A percentile compares a stretch with the other conserved stretches of the same genome.
Conservation (phyloP, 805 yeast species). For the Kodamaea jinghongensis region DNA sequence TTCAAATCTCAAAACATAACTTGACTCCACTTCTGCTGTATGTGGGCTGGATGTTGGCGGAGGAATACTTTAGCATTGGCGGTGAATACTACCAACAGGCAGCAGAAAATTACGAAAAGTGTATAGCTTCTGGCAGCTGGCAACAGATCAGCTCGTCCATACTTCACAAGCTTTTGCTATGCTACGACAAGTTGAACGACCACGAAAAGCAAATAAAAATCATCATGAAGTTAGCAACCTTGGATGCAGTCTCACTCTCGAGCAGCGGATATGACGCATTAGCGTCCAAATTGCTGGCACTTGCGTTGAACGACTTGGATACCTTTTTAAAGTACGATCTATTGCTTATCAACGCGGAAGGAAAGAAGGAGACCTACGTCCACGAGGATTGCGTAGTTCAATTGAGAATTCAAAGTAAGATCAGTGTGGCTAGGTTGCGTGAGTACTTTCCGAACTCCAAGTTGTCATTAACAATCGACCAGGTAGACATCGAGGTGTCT, state of each 20-base stretch:
- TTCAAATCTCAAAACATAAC: constrained; percentile 1
- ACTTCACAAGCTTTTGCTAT: constrained; percentile 35
- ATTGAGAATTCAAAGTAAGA: neutral
- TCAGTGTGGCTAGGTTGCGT: neutral
- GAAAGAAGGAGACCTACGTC: constrained; percentile 6
- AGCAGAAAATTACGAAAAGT: constrained; percentile 17
- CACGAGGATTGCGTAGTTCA: constrained; percentile 10
- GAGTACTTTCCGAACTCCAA: neutral
- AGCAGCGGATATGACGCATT: neutral
- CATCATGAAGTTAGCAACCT: constrained; percentile 5
- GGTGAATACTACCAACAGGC: constrained; percentile 15
- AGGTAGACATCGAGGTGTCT: neutral
- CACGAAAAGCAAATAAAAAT: constrained; percentile 11
- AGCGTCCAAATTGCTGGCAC: neutral
- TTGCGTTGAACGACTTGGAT: neutral
- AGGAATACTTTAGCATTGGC: constrained; percentile 28
- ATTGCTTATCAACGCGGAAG: constrained; percentile 2
- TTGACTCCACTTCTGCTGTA: constrained; percentile 17
- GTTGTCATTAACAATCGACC: neutral
- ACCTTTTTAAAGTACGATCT: neutral
- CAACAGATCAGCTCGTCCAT: constrained; percentile 26
- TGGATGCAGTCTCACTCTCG: neutral
- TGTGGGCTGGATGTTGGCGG: constrained; percentile 51
- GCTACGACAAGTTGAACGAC: constrained; percentile 32
- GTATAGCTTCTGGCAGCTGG: constrained; percentile 31